Evolutionary conservation across 495 filamentous ascomycete genomes (phyloP), one percentile per base, ranked within the genome.

Genomic region (Penicillium waksmanii): DNA sequence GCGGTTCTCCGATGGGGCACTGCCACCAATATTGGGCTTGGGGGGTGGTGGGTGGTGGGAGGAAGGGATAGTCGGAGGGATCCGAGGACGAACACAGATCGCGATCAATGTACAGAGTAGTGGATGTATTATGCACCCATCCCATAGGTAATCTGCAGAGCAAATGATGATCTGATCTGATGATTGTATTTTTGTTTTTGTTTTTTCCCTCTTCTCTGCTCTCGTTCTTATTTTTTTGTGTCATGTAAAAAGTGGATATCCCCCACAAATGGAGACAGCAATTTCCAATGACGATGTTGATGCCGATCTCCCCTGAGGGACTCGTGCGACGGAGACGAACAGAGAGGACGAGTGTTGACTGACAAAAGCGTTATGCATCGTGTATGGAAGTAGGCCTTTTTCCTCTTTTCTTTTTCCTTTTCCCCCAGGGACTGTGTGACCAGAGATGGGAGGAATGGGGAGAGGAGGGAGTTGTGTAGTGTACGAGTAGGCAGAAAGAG

Each of bases 251-350:
- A 48, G 46, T 48, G 46, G 46, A 48, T 48, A 48, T 48, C 46
- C 46, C 46, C 46, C 46, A 48, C 46, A 48, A 23, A 48, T 48
- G 46, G 46, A 27, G 46, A 10, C 46, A 48, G 46, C 46, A 48
- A 48, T 48, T 48, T 48, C 46, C 46, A 48, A 48, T 48, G 46
- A 48, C 46, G 46, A 48, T 48, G 46, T 48, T 48, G 46, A 46
- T 48, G 46, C 46, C 46, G 46, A 48, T 48, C 46, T 48, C 46
- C 46, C 46, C 46, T 48, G 46, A 48, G 36, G 36, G 27, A 43
- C 21, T 44, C 33, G 46, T 57, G 46, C 34, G 18, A 48, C 46
- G 11, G 8, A 48, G 46, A 1, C 21, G 42, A 46, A 13, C 18
- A 46, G 42, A 44, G n/a, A 17, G n/a, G 2, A 19, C 12, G 17